A percentile compares a stretch with the other conserved stretches of the same genome.
phyloP scores from a whole-genome alignment of 768 basidiomycete species.

The Leccinum rimulosum region DNA sequence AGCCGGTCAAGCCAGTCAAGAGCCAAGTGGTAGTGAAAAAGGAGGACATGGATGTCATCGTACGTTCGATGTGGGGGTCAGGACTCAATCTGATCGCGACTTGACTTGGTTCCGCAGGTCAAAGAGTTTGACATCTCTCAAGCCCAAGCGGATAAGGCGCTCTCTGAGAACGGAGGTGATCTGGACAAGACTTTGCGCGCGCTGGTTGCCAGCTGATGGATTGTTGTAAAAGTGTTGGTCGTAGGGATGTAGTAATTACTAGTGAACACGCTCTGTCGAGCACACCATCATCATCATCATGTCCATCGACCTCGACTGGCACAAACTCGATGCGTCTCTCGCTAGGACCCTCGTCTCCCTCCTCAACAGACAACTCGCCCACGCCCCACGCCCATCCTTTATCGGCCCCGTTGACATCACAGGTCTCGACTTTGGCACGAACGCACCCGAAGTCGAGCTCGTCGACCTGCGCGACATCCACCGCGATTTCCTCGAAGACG shows the following conservation, averaged over 20 bases:
- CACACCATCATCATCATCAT: constrained; percentile 37
- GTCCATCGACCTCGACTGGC: constrained; percentile 97
- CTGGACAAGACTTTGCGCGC: constrained; percentile 27
- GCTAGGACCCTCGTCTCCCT: constrained; percentile 64
- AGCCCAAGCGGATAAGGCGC: constrained; percentile 30
- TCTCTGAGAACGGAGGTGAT: constrained; percentile 30
- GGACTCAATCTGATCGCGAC: constrained; percentile 3
- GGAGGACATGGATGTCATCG: constrained; percentile 30
- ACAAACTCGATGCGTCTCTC: constrained; percentile 70
- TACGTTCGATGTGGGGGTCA: constrained; percentile 14
- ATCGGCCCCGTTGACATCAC: constrained; percentile 90
- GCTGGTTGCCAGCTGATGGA: constrained; percentile 23
- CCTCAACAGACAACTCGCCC: constrained; percentile 76
- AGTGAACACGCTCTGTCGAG: not conserved
- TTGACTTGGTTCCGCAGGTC: constrained; percentile 18
- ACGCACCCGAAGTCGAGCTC: constrained; percentile 81
- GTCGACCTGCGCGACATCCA: constrained; percentile 93
- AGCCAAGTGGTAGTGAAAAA: constrained; percentile 20
- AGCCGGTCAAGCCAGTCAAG: constrained; percentile 51
- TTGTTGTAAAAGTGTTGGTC: not conserved
- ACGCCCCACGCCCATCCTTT: constrained; percentile 80
- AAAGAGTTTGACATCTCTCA: constrained; percentile 30
- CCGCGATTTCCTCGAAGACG: constrained; percentile 85
- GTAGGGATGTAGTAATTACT: too few species aligned
- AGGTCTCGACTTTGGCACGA: constrained; percentile 83